Base-by-base conservation (phyloP, 2,329 filamentous ascomycete genomes). In the Phaeosphaeriaceae sp. region DNA sequence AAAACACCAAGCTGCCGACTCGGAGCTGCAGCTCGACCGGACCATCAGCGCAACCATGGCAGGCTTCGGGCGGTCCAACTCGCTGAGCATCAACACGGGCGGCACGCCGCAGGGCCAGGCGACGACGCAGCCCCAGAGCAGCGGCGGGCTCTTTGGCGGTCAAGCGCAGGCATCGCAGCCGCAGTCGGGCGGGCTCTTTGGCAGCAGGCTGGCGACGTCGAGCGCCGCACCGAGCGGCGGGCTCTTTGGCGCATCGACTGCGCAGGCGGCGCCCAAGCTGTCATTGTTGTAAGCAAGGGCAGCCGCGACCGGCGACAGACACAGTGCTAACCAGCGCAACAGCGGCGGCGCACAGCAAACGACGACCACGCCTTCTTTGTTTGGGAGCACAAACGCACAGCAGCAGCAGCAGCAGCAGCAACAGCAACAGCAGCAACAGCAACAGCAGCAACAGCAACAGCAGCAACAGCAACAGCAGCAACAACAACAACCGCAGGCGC, bases 61-160 rank as follows among this genome's bases (percentile, higher is more conserved):
- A 68, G 79, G 79, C 45, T 80, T 83, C 64, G 80, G 80, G 46
- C 76, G 81, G 48, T 82, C 80, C 22, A 82, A 82, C 67, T 81
- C 80, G 56, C 76, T 86, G 69, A 83, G 80, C 58, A 81, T 86
- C 67, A 87, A 86, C 67, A 86, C 85, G 20, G 80, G 80, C 60
- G 70, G 81, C 70, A 45, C 19, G 19, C 19, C 33, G 20, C 67
- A 71, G 59, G 60, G 56, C 41, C 72, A 75, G 56, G 65, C 71
- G 60, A 67, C 67, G 20, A 59, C 64, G 17, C 70, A 73, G 57
- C 72, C 71, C 40, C 68, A 68, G 57, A 63, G 58, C 50, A 68
- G 65, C 50, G 69, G 69, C 21, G 68, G 66, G 17, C 68, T 74
- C 40, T 73, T 73, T 45, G 71, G 62, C 40, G 62, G 69, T 45